Conservation (phyloP, 306 rosid species). For the Vigna mungo region DNA sequence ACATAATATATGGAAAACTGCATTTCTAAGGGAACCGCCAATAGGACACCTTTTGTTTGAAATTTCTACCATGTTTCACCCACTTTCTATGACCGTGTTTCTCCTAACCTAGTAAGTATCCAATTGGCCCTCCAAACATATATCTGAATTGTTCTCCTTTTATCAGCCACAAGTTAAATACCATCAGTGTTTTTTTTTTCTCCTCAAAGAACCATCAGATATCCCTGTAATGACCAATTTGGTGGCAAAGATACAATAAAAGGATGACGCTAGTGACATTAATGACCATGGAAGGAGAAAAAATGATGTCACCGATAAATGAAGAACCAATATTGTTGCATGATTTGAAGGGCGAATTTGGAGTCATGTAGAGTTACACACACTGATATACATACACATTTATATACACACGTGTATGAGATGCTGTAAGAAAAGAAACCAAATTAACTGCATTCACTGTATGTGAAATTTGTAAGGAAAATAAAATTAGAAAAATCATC, state of each 20-base stretch:
- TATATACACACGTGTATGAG: not conserved
- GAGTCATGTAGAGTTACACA: not conserved
- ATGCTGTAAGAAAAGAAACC: conserved; percentile 22
- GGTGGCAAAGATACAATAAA: conserved; percentile 15
- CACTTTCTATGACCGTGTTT: not conserved
- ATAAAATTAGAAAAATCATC: conserved; percentile 39
- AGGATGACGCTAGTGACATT: conserved; percentile 1
- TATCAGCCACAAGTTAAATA: not conserved
- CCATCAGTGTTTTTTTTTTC: not conserved
- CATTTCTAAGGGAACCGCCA: not conserved
- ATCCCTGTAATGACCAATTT: not conserved
- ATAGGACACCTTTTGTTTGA: not conserved
- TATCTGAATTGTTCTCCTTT: not conserved
- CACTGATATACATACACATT: not conserved
- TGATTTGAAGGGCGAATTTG: conserved; percentile 13
- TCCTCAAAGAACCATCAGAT: not conserved
- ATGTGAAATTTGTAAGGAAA: conserved; percentile 21
- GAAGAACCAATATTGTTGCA: not conserved
- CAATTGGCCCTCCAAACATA: not conserved
- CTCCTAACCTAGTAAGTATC: not conserved
- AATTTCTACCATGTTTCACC: not conserved
- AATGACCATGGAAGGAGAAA: conserved; percentile 1
- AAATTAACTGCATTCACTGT: not conserved
- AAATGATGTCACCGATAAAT: conserved; percentile 1
- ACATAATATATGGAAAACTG: not conserved